A percentile compares a stretch with the other conserved stretches of the same genome.
Conservation (phyloP, 495 filamentous ascomycete species). For the Apodospora peruviana region DNA sequence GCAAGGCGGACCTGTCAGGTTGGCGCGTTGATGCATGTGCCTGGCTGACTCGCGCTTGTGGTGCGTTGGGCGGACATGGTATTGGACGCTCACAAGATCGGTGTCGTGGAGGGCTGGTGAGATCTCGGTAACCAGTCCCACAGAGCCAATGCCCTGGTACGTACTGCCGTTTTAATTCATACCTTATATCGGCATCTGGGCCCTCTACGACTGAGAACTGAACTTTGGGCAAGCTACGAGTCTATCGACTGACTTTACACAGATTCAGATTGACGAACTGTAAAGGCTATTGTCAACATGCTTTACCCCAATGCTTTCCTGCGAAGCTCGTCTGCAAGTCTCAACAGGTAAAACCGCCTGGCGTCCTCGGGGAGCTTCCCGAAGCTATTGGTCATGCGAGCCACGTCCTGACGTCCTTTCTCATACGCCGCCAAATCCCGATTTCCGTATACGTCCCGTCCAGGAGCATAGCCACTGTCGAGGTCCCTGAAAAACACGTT, state of each 20-base stretch:
- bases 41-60: slow-evolving; percentile 19
- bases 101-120: not conserved
- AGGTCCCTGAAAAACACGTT: slow-evolving; percentile 83
- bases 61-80: slow-evolving; percentile 1
- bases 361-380: slow-evolving; percentile 59
- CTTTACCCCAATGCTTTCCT: slow-evolving; percentile 10
- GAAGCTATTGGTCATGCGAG: slow-evolving; percentile 62
- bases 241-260: too few species aligned
- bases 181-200: too few species aligned
- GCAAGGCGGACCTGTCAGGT: slow-evolving; percentile 19
- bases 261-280: too few species aligned
- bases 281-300: too few species aligned
- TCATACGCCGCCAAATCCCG: slow-evolving; percentile 80
- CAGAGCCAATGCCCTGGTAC: slow-evolving; percentile 6
- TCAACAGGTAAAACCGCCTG: slow-evolving; percentile 66
- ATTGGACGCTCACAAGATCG: slow-evolving; percentile 12
- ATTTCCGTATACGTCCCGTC: slow-evolving; percentile 84
- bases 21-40: slow-evolving; percentile 23
- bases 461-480: slow-evolving; percentile 61
- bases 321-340: slow-evolving; percentile 65
- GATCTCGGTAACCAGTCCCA: too few species aligned
- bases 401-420: slow-evolving; percentile 67
- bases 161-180: slow-evolving; percentile 2
- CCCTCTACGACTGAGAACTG: too few species aligned
- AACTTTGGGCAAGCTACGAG: too few species aligned